Evolutionary conservation across 805 yeast species (phyloP), one percentile per base, ranked within the genome.

Genomic region (Candida dajiaensis): DNA sequence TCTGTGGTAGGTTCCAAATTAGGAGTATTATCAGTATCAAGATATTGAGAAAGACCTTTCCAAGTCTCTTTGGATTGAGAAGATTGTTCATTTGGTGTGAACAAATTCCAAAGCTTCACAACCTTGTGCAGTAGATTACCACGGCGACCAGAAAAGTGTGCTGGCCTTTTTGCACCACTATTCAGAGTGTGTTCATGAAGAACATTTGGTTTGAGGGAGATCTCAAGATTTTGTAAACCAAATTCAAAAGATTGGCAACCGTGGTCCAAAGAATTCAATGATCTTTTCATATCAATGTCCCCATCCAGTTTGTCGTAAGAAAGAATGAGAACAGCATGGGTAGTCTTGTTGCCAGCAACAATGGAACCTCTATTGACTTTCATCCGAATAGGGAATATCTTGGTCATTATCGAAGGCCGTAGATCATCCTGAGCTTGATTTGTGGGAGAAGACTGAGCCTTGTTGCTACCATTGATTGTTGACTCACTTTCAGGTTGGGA

Each of bases 31-130:
- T 65, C 69, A 7, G 61, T 65, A 11, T 72, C 72, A n/a, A 79
- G 59, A 60, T 90, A 92, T 33, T 94, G 73, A 13, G 78, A 69
- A 22, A 92, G 65, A 1, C 98, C 98, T 50, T 69, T 75, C 98
- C 98, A 92, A 21, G 26, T 28, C 26, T 42, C 45, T 10, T 20
- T 20, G 16, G 15, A 50, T 12, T 55, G 50, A 8, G 50, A 41
- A n/a, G 53, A 46, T 4, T 47, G 21, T 44, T 48, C 26, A 1
- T 26, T 25, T 8, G 21, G 35, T 5, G 16, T 38, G 7, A 36
- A 18, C 6, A 41, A 18, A 3, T 48, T 38, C 42, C 44, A 42
- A 18, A 51, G 10, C 15, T 48, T 44, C 2, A 40, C 42, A 7
- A 40, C 18, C 16, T 46, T 26, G 16, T 47, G 9, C 36, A 46